Base-by-base conservation (phyloP, 1,284 basidiomycete species). In the Bondarzewia mesenterica region DNA sequence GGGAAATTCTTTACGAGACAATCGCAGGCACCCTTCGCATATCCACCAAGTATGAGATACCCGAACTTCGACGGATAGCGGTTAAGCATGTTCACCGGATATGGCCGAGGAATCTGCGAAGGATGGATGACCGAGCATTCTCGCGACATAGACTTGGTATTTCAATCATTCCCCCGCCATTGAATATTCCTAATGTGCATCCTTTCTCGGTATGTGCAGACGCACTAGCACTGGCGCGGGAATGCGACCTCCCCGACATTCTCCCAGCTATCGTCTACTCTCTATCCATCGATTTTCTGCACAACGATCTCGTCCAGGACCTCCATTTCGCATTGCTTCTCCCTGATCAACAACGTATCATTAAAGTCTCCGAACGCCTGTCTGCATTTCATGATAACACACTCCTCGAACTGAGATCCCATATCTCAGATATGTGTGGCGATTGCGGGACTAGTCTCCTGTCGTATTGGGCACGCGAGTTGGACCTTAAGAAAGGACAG, bases 211-310 rank as follows among this genome's bases (percentile, higher is more conserved):
- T 12, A 5, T 15, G n/a, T 29, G 20, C 21, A 52, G 50, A 49
- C 44, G 50, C 43, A 1, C 44, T 52, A 20, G 18, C 42, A 16
- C 47, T 52, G 3, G 50, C 50, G 15, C 38, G 43, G 16, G 49
- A 52, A 16, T 49, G 50, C 39, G 47, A 49, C 43, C 40, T 52
- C 12, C 50, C 50, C 32, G 47, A 52, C 32, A 49, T 52, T 47
- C 37, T 52, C 10, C 50, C 50, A 6, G 35, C 50, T 12, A 52
- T 52, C 10, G 48, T 49, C 20, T 52, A 52, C 32, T 46, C 47
- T n/a, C 44, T 52, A 8, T 42, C 38, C 15, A 36, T 49, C 29
- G 50, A 52, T 29, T 23, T 20, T 14, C 49, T 21, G 18, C 44
- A 32, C 20, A 25, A n/a, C 40, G 2, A n/a, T 26, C 41, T 23